phyloP scores from a whole-genome alignment of 768 basidiomycete genomes.

The Trametes coccinea region DNA sequence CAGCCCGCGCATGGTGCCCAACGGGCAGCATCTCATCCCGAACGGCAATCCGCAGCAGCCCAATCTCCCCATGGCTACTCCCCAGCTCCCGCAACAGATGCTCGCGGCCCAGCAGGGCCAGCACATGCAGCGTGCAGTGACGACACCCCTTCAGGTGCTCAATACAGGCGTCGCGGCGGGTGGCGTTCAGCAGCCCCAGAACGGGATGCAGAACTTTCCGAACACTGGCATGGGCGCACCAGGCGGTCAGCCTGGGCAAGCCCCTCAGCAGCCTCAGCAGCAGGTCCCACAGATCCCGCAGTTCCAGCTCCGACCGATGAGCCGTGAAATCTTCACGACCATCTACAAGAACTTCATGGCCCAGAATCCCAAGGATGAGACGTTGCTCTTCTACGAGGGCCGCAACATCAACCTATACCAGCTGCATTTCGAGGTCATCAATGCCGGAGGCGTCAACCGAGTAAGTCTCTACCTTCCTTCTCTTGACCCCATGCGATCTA shows the following conservation, averaged over 20 bases:
- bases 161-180: neutral
- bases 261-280: constrained; percentile 24
- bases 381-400: constrained; percentile 50
- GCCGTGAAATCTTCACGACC: constrained; percentile 52
- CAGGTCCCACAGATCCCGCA: constrained; percentile 33
- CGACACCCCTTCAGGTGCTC: constrained; percentile 16
- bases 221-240: neutral
- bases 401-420: constrained; percentile 59
- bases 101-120: constrained; percentile 10
- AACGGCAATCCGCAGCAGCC: constrained; percentile 13
- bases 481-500: neutral
- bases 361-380: constrained; percentile 41
- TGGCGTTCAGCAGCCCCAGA: constrained; percentile 6
- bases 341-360: constrained; percentile 48
- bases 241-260: constrained; percentile 3
- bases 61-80: constrained; percentile 14
- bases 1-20: constrained; percentile 8
- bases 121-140: constrained; percentile 4
- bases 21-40: constrained; percentile 3
- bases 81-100: constrained; percentile 16
- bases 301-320: constrained; percentile 40
- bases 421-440: constrained; percentile 60
- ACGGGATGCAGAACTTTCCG: constrained; percentile 6
- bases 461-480: constrained; percentile 36
- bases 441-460: constrained; percentile 51